These are phyloP conservation scores for Hypoxylon sp. DNA, from an alignment of 2,329 filamentous ascomycete species.

Conservation along the genomic window DNA sequence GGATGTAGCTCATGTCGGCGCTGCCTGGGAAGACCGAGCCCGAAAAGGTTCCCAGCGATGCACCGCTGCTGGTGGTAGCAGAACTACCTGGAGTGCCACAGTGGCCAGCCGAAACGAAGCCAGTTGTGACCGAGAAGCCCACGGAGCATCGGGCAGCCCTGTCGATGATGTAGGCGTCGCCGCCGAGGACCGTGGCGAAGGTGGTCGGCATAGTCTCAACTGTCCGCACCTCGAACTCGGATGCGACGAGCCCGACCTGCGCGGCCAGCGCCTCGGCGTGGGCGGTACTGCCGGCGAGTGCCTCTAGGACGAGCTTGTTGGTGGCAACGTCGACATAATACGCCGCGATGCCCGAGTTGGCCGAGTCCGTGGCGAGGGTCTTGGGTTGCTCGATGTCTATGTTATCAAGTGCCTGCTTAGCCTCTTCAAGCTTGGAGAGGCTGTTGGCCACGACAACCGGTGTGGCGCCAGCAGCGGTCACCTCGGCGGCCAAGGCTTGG, in stretches of 20 bases:
- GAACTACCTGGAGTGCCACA: constrained; percentile 55
- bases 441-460: constrained; percentile 55
- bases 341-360: constrained; percentile 54
- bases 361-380: constrained; percentile 48
- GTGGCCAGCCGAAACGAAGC: constrained; percentile 60
- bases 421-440: constrained; percentile 59
- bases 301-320: constrained; percentile 60
- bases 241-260: constrained; percentile 56
- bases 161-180: constrained; percentile 59
- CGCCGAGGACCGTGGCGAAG: constrained; percentile 56
- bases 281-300: constrained; percentile 55
- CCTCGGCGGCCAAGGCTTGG: constrained; percentile 55
- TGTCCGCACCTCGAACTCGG: constrained; percentile 57
- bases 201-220: constrained; percentile 55
- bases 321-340: constrained; percentile 59
- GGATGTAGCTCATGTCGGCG: constrained; percentile 58
- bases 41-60: constrained; percentile 56
- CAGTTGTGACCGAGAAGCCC: constrained; percentile 59
- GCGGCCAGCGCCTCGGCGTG: constrained; percentile 56
- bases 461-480: constrained; percentile 56
- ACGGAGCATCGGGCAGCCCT: constrained; percentile 56
- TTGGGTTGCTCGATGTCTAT: constrained; percentile 56
- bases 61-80: constrained; percentile 55
- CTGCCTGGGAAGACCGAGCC: constrained; percentile 59
- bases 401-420: constrained; percentile 60